Base-by-base conservation (phyloP, 208 protist genomes). In the Leishmania aethiopica region DNA sequence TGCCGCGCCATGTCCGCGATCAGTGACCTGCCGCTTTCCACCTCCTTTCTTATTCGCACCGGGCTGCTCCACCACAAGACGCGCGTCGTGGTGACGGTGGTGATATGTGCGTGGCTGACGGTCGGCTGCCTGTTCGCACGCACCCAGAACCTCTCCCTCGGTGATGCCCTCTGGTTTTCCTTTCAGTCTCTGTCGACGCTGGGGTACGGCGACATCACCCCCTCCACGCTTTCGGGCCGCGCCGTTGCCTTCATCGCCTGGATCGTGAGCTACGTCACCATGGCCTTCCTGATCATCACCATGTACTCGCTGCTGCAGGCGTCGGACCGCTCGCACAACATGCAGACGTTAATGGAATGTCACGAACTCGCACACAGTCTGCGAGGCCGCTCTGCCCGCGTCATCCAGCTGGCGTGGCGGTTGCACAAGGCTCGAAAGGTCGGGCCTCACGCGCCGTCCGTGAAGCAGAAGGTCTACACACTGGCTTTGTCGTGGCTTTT, bases 151-250 rank as follows among this genome's bases (percentile, higher is more conserved):
- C 66, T 88, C n/a, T 78, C 82, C 55, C 62, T 95, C 7, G 62
- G 74, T 49, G 90, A 96, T 53, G 89, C 84, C 45, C n/a, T 95
- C 47, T 97, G 93, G 92, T 96, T 93, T 79, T 86, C 87, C 49
- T 96, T 96, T 69, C 90, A 96, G 83, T 90, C 94, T 7, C 78
- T 96, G 66, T 79, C 90, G 64, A 95, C 93, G 42, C 78, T 97
- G 35, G 93, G 93, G 40, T 96, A 96, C 84, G 92, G 94, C 71
- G 93, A 97, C 86, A 75, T 90, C 71, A 91, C 91, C 55, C 90
- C 94, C 8, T 62, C 85, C 55, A 93, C 87, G 8, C 69, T 88
- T 37, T 60, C 81, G 22, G 93, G 91, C 47, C 85, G 88, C 49
- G 59, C 85, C 28, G 88, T 97, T 37, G 78, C 79, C 55, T 78